Evolutionary conservation across 768 basidiomycete genomes (phyloP).

Genomic region (Tylopilus subfusipes): DNA sequence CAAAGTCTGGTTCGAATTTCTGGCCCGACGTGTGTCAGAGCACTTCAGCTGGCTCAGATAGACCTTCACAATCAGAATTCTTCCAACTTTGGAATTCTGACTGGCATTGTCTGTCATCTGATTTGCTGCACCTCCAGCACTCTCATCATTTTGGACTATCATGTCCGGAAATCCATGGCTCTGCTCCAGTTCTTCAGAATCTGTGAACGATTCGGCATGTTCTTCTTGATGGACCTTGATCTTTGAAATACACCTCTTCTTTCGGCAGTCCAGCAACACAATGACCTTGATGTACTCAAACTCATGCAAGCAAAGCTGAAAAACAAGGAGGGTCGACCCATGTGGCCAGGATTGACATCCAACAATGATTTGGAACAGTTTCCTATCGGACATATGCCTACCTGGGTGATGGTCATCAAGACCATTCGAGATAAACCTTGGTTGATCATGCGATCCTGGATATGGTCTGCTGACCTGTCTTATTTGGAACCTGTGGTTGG

Average conservation of each 20-base stretch:
- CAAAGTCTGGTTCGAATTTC: slow-evolving; percentile 5
- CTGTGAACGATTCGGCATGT: slow-evolving; percentile 1
- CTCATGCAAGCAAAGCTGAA: background rate
- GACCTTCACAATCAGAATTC: background rate
- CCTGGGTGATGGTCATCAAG: background rate
- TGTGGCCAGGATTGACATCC: background rate
- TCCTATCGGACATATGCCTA: background rate
- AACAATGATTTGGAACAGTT: background rate
- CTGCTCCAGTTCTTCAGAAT: slow-evolving; percentile 3
- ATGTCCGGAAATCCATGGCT: slow-evolving; percentile 10
- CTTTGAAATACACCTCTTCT: background rate
- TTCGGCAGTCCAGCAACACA: background rate
- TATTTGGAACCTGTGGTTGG: background rate
- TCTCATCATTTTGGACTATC: slow-evolving; percentile 3
- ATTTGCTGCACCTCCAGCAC: slow-evolving; percentile 3
- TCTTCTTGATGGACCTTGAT: slow-evolving; percentile 6
- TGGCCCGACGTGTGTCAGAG: background rate
- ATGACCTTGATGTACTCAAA: background rate
- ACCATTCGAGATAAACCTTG: background rate
- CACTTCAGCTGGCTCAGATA: slow-evolving; percentile 4
- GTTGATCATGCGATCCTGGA: background rate
- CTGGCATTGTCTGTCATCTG: slow-evolving; percentile 6
- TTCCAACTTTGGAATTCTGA: slow-evolving; percentile 7
- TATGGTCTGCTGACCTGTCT: background rate
- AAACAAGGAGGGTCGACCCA: background rate